Evolutionary conservation across 1,139 yeast genomes (phyloP), one percentile per base, ranked within the genome.

Genomic region (Lodderomyces orthopsilosis): DNA sequence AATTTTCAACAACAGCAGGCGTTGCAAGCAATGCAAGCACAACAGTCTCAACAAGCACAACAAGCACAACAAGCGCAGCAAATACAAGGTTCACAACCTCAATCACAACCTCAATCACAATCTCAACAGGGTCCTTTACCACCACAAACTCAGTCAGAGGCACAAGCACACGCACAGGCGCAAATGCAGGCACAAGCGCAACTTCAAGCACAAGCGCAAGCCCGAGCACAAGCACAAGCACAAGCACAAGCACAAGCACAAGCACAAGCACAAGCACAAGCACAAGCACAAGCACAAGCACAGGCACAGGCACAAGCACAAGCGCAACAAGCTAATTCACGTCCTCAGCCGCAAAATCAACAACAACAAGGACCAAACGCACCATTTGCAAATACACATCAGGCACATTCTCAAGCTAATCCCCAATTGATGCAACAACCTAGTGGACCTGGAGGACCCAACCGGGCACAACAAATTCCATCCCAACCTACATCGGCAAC

Each of bases 321-420:
- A 27, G 51, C 51, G n/a, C 62, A 60, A 40, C 37, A 18, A 19
- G 15, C 26, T 21, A 22, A 22, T n/a, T 22, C 15, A 3, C 37
- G 26, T 12, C 21, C 36, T 21, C 50, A 45, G 23, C 54, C 40
- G 36, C 57, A 50, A 43, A 51, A 49, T 44, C 54, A 57, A 28
- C 46, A 24, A 50, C 51, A 37, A 49, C 40, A 38, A 44, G 40
- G 33, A 43, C 41, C 30, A 18, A 30, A 47, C 19, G 4, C 32
- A 32, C 51, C 37, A 26, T 43, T 44, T 37, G 45, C 41, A 13
- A 30, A 14, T 19, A 41, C 18, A 24, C 39, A 41, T 15, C 60
- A 46, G 23, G 63, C 56, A 15, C 62, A 55, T 41, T 59, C 49
- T 28, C 60, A 51, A 38, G 50, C 46, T 22, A 55, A 52, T 34